Conservation (phyloP, 371 early-diverging fungal genomes). For the Batkoa obscura region DNA sequence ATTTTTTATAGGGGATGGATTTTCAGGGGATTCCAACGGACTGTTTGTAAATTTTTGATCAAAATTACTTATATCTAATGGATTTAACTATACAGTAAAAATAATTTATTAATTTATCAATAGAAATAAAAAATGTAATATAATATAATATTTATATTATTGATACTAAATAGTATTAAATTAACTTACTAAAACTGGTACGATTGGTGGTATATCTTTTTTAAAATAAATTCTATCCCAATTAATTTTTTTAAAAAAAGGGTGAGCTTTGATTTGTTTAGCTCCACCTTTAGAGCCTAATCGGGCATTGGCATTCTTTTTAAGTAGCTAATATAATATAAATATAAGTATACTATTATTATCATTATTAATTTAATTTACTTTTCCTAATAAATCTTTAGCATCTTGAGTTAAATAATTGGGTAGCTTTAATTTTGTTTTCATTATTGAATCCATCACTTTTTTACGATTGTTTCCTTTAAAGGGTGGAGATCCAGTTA, state of each 20-base stretch:
- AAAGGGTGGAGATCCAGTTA: constrained; percentile 62
- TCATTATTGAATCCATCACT: constrained; percentile 54
- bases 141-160: not conserved
- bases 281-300: constrained; percentile 39
- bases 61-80: constrained; percentile 58
- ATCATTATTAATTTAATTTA: constrained; percentile 8
- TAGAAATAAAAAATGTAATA: not conserved
- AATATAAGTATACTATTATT: constrained; percentile 10
- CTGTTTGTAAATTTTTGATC: constrained; percentile 38
- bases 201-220: constrained; percentile 50
- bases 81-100: constrained; percentile 13
- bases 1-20: no score
- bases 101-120: not conserved
- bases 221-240: constrained; percentile 41
- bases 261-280: constrained; percentile 46
- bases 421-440: constrained; percentile 49
- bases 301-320: constrained; percentile 47
- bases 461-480: constrained; percentile 53
- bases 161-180: not conserved
- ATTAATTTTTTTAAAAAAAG: constrained; percentile 52
- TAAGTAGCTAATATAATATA: constrained; percentile 18
- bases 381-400: constrained; percentile 31
- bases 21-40: not conserved
- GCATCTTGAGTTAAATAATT: constrained; percentile 46
- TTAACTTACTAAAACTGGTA: constrained; percentile 41